Evolutionary conservation across 306 rosid genomes (phyloP), one percentile per base, ranked within the genome.

Genomic region (Trifolium fragiferum): DNA sequence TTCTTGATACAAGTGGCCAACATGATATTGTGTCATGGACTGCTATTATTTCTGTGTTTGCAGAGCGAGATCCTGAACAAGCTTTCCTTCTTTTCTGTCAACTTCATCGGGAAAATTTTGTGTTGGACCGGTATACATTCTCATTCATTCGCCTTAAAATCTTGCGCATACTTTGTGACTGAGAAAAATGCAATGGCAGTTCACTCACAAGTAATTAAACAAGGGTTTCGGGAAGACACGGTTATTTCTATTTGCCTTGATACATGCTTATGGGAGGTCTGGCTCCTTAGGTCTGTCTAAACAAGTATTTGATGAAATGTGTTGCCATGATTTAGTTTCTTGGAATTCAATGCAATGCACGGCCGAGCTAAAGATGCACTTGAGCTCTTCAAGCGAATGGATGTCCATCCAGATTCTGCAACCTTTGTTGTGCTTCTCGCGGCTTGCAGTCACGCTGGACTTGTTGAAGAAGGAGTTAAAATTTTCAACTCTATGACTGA

Each of bases 291-390:
- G 87, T 44, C 75, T 88, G 81, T 86, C 96, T 27, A 61, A 88
- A 82, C 74, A 84, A 77, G 92, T 83, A 37, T 93, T 91, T 61
- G 30, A 80, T 54, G 88, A 80, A 81, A 86, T 86, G 84, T 53
- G 40, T 66, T 19, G 54, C 51, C 80, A 20, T 14, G 94, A 93
- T 86, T 81, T 91, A 77, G 77, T 93, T 80, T 93, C 98, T 12
- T 93, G 96, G 98, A 93, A 91, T 74, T 87, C 98, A 57, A 87
- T 93, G 93, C 97, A 61, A 80, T 89, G 66, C 92, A 91, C 41
- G 98, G 97, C 55, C 81, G 75, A 84, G 96, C 90, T 78, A 76
- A 70, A 74, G 87, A 89, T 46, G 96, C 96, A 8, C 70, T 89
- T 63, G 78, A 83, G 60, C 87, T 93, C 64, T 93, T 89, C 76